These are phyloP conservation scores for Colletotrichum filicis DNA, from an alignment of 2,329 filamentous ascomycete species.

Conservation along the genomic window DNA sequence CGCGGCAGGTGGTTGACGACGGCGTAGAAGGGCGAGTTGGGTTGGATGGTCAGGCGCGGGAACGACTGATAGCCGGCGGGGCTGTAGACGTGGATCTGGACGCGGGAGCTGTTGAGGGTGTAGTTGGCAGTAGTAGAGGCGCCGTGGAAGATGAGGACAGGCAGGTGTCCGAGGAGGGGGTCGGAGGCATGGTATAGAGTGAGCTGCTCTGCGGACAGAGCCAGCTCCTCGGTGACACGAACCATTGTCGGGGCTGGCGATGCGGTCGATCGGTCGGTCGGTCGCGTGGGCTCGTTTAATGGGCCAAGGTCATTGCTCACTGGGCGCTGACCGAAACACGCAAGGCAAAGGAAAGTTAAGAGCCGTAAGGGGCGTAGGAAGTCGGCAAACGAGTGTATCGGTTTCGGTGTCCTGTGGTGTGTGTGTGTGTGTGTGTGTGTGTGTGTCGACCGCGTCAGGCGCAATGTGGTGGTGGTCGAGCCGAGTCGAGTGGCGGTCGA, in stretches of 20 bases:
- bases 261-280: constrained; percentile 27
- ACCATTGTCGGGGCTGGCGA: constrained; percentile 73
- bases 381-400: constrained; percentile 23
- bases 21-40: constrained; percentile 89
- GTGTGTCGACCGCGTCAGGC: constrained; percentile 14
- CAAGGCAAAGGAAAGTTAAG: constrained; percentile 13
- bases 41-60: constrained; percentile 90
- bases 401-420: background rate
- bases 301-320: constrained; percentile 41
- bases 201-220: constrained; percentile 83
- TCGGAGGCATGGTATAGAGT: constrained; percentile 92
- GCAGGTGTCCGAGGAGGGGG: constrained; percentile 81
- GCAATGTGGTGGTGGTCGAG: constrained; percentile 17
- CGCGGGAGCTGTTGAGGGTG: constrained; percentile 88
- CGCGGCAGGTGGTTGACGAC: constrained; percentile 91
- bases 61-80: constrained; percentile 91
- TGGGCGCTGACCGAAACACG: constrained; percentile 17
- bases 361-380: background rate
- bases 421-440: background rate
- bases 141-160: constrained; percentile 92
- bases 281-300: constrained; percentile 37
- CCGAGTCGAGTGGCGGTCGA: constrained; percentile 1
- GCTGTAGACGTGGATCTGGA: constrained; percentile 93
- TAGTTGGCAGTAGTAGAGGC: constrained; percentile 90
- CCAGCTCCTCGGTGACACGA: constrained; percentile 81